Evolutionary conservation across 2,329 filamentous ascomycete genomes (phyloP).

Genomic region (Rhinocladiella similis): DNA sequence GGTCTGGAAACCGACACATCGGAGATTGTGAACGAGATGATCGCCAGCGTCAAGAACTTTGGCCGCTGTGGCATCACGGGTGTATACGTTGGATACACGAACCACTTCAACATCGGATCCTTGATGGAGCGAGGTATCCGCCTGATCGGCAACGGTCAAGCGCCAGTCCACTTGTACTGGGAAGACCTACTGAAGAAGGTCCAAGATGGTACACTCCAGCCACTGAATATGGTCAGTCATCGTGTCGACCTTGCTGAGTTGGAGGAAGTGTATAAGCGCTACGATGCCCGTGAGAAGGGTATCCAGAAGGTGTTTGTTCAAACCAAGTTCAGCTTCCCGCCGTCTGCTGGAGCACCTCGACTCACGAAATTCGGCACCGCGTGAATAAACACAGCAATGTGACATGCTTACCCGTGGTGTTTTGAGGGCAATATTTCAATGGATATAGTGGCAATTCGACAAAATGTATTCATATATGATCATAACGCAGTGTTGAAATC

Average conservation of each 20-base stretch:
- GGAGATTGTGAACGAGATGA: conserved; percentile 58
- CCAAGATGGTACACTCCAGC: conserved; percentile 68
- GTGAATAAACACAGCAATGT: not conserved
- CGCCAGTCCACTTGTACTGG: conserved; percentile 83
- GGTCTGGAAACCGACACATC: conserved; percentile 83
- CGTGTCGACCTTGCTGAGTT: conserved; percentile 73
- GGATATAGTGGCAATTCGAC: too few relatives aligned
- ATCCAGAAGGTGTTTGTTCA: conserved; percentile 80
- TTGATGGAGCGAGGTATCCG: conserved; percentile 85
- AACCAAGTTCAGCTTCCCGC: conserved; percentile 58
- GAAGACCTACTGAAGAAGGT: conserved; percentile 70
- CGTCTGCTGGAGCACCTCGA: conserved; percentile 50
- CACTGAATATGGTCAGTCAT: conserved; percentile 78
- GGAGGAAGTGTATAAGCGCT: conserved; percentile 64
- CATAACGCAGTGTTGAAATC: too few relatives aligned
- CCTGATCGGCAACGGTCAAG: conserved; percentile 68
- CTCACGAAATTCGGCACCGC: conserved; percentile 43
- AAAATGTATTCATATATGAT: too few relatives aligned
- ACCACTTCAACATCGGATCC: conserved; percentile 80
- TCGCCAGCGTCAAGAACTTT: conserved; percentile 55
- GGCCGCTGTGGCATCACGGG: conserved; percentile 76
- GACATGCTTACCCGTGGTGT: too few relatives aligned
- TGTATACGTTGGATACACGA: conserved; percentile 66
- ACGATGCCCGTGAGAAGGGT: conserved; percentile 55
- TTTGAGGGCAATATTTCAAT: not conserved